Evolutionary conservation across 2,329 filamentous ascomycete genomes (phyloP), one percentile per base, ranked within the genome.

Genomic region (Madurella fahalii): DNA sequence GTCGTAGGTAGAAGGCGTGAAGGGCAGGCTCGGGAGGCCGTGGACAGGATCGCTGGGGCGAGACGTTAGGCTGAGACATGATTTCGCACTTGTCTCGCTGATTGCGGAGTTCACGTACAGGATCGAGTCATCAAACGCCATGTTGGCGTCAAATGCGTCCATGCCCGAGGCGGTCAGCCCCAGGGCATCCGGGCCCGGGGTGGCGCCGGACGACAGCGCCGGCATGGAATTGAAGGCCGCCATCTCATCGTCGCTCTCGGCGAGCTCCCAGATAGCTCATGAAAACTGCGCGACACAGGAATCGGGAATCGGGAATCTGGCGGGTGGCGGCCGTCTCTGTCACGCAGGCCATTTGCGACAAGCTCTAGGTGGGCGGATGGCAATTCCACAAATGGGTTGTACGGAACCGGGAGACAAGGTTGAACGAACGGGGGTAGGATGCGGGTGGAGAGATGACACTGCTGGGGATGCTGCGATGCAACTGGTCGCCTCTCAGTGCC

Each of bases 181-280:
- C 69, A 81, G 74, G 60, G 69, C 65, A 61, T 80, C 76, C 65
- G 68, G 71, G 58, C 72, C 67, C 48, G 64, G 44, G 57, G 74
- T 71, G 63, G 73, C 67, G 67, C 71, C 69, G 59, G 74, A 70
- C 61, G 73, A 69, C 66, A 79, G 73, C 65, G 72, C 73, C 71
- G 77, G 71, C 73, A 82, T 78, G 67, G 78, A 74, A 69, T 80
- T 82, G 74, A 76, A 83, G 65, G 74, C 74, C 62, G 79, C 77
- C 81, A 83, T 83, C 66, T 74, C 78, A 80, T 80, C 63, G 68
- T 71, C 17, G 48, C 41, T 60, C 51, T 9, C 17, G 16, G 13
- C 32, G 44, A 37, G 49, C 41, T 47, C 12, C 15, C 20, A 18
- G 40, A 9, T 18, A 31, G 47, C 43, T 50, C 50, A 54, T 52